Evolutionary conservation across 2,329 filamentous ascomycete species (phyloP).

Genomic region (Rhynchosporium graminicola): DNA sequence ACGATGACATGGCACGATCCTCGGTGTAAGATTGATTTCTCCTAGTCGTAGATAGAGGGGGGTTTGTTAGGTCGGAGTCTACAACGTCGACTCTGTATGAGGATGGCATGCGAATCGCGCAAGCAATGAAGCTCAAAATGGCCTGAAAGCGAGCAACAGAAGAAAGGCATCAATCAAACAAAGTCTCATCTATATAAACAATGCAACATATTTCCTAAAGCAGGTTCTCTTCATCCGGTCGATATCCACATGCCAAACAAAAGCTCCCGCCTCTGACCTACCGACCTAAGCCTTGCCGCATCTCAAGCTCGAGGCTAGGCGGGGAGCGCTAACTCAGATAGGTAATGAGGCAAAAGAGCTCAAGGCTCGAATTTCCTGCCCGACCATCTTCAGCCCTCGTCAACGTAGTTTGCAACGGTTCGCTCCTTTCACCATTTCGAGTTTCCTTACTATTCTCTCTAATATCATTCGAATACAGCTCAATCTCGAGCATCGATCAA

Average conservation of each 20-base stretch:
- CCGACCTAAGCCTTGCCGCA: constrained; percentile 4
- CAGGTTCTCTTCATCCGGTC: neutral
- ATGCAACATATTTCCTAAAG: neutral
- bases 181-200: neutral
- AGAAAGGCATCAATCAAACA: neutral
- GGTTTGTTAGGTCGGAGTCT: neutral
- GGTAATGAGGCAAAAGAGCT: neutral
- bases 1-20: constrained; percentile 1
- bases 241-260: neutral
- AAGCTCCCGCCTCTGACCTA: constrained; percentile 12
- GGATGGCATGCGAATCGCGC: no score
- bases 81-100: no score
- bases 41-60: neutral
- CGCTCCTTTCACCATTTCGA: neutral
- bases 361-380: constrained; percentile 10
- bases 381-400: neutral
- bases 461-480: neutral
- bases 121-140: no score
- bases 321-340: neutral
- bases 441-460: neutral
- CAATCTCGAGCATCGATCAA: neutral
- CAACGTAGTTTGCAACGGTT: constrained; percentile 6
- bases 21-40: neutral
- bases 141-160: no score
- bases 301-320: neutral